A percentile compares a stretch with the other conserved stretches of the same genome.
phyloP scores from a whole-genome alignment of 129 eudicot species.

The Chrysanthemum makinoi region DNA sequence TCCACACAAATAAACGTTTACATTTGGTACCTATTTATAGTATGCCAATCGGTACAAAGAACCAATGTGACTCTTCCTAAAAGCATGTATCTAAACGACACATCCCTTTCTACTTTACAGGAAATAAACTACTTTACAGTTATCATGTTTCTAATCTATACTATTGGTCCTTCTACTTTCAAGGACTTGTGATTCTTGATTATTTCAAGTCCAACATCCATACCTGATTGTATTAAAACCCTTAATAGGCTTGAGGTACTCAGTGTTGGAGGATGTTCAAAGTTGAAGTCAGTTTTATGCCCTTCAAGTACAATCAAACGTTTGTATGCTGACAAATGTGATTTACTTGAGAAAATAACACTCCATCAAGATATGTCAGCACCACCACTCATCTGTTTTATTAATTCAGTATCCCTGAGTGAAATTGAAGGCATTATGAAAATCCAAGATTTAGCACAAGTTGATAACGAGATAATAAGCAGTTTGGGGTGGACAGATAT shows the following conservation, averaged over 20 bases:
- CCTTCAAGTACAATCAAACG: neutral
- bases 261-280: neutral
- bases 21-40: no score
- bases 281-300: neutral
- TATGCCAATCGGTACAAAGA: no score
- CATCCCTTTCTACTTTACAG: no score
- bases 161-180: no score
- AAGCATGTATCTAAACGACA: no score
- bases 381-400: neutral
- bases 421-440: constrained; percentile 7
- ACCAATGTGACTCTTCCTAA: no score
- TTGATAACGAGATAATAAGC: constrained; percentile 3
- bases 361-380: neutral
- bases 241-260: constrained; percentile 15
- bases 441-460: neutral
- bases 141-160: no score
- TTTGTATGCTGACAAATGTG: neutral
- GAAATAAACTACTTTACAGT: no score
- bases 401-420: neutral
- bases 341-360: neutral
- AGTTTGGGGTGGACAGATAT: constrained; percentile 11
- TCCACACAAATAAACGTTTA: no score
- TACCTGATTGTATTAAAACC: constrained; percentile 23
- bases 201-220: no score
- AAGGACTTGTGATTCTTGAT: no score